Conservation (phyloP, 306 rosid species). For the Mimosa bimucronata region DNA sequence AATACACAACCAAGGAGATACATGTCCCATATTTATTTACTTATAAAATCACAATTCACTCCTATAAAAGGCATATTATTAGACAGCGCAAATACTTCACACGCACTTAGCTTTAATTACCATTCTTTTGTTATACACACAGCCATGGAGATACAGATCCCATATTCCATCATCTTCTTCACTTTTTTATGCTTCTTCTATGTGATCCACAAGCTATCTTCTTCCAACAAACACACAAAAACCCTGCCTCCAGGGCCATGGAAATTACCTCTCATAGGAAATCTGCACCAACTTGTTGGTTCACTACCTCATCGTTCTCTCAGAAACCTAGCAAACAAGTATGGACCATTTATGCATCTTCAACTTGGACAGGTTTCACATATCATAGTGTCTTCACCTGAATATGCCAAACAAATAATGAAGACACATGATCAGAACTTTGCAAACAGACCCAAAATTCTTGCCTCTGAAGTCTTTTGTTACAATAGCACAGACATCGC, state of each 20-base stretch:
- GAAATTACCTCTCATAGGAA: not conserved
- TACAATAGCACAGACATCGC: not conserved
- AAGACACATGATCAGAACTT: not conserved
- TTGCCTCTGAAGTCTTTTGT: not conserved
- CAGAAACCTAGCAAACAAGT: not conserved
- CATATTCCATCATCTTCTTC: not conserved
- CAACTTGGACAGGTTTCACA: not conserved
- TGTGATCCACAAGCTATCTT: not conserved
- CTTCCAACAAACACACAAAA: not conserved
- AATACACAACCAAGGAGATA: too few species aligned
- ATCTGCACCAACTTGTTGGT: not conserved
- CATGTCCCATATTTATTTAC: too few species aligned
- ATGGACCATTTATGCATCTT: not conserved
- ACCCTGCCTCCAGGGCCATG: not conserved
- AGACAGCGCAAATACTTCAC: too few species aligned
- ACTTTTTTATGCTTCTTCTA: not conserved
- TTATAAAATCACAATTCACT: too few species aligned
- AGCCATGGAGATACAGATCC: not conserved
- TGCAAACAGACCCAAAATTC: not conserved
- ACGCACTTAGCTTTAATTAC: not conserved
- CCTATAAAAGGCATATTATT: too few species aligned
- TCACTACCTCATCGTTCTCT: not conserved
- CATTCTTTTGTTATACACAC: not conserved
- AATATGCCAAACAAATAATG: conserved; percentile 2
- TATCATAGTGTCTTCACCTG: conserved; percentile 4